Evolutionary conservation across 2,329 filamentous ascomycete genomes (phyloP).

Genomic region (Pseudogymnoascus sp.): DNA sequence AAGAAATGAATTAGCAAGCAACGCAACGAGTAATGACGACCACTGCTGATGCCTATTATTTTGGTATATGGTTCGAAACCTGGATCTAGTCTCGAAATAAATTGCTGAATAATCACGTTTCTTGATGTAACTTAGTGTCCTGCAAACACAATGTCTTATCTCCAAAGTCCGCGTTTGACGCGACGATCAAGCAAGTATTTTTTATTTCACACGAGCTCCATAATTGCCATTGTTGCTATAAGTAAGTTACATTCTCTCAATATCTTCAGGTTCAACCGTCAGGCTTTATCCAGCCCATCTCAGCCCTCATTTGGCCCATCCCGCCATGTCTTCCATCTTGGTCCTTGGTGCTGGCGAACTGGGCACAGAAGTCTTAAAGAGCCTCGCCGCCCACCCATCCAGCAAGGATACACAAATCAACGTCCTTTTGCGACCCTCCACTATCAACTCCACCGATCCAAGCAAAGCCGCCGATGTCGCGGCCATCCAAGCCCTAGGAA

Average conservation of each 20-base stretch:
- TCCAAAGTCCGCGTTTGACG: background rate
- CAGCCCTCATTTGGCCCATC: background rate
- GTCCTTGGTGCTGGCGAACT: conserved; percentile 64
- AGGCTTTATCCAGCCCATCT: background rate
- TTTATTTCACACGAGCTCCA: background rate
- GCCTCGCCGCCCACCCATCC: conserved; percentile 41
- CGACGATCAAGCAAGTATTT: background rate
- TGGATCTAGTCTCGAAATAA: background rate
- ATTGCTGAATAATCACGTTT: conserved; percentile 5
- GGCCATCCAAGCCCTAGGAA: conserved; percentile 22
- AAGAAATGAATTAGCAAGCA: background rate
- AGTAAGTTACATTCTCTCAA: background rate
- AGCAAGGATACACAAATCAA: conserved; percentile 35
- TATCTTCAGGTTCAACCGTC: background rate
- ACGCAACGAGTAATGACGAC: background rate
- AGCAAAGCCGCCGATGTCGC: conserved; percentile 42
- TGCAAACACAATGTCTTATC: background rate
- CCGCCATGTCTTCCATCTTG: conserved; percentile 37
- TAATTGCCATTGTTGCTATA: background rate
- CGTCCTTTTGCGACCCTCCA: conserved; percentile 48
- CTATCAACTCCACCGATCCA: conserved; percentile 36
- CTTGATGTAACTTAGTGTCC: background rate
- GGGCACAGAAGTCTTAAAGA: conserved; percentile 48
- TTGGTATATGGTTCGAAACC: background rate
- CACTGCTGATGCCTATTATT: background rate